Base-by-base conservation (phyloP, 164 flowering plant genomes). In the Malania oleifera region DNA sequence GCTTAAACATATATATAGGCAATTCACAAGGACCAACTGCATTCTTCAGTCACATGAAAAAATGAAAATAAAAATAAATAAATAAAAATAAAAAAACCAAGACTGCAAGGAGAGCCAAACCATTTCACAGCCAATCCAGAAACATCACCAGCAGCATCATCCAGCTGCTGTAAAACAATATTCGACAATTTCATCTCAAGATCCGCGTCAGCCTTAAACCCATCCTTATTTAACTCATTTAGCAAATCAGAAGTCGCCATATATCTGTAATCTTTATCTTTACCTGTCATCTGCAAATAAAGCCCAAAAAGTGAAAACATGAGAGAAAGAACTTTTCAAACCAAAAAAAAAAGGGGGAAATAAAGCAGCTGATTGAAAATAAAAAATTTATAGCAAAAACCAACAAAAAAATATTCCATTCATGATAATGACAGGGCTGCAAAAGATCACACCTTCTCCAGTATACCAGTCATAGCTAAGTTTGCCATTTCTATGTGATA, bases 221-320 rank as follows among this genome's bases (percentile, higher is more conserved):
- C 74, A 10, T 88, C 96, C 80, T 83, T 95, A 69, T 74, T 85
- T 41, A 95, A 70, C 68, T 88, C 99, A 73, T 81, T 86, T 18
- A 95, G 68, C 77, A 95, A 74, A 74, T 95, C 99, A 49, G 96
- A 95, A 53, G 99, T 95, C 20, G 99, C 99, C 99, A 95, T 95
- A 41, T 95, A 95, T 69, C 99, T 79, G 67, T 79, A 95, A 75
- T 95, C 99, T 72, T 95, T 95, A 74, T 95, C 99, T 72, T 95
- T 95, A 26, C 96, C 99, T 0, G 96, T 91, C 91, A 95, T 95
- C 99, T 95, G 79, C 50, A 70, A 57, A 60, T 23, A 59, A 52
- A 62, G 0, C 20, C 57, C 62, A 50, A 38, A 18, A 40, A 35
- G 17, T 46, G 20, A 63, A 57, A 4, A 34, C n/a, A 66, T 28